Conservation (phyloP, 169 alveolate genomes). For the Perkinsus chesapeaki region DNA sequence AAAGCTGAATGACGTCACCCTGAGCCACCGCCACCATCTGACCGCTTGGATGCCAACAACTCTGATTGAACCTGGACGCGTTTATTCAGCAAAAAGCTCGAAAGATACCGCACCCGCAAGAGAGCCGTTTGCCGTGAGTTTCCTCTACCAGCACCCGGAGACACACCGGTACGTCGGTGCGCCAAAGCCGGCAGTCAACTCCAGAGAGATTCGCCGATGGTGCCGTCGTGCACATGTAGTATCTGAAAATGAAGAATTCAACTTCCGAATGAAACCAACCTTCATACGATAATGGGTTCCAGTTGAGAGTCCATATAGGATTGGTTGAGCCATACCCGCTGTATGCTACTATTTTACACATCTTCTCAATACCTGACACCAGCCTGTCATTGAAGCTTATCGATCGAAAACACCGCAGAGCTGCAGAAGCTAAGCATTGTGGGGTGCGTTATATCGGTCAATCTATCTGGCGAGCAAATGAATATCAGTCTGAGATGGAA, state of each 20-base stretch:
- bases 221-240: neutral
- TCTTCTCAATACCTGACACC: neutral
- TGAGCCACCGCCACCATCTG: neutral
- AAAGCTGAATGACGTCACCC: neutral
- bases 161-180: neutral
- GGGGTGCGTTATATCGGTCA: no score
- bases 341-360: neutral
- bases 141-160: neutral
- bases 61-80: neutral
- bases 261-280: neutral
- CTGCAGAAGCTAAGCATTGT: no score
- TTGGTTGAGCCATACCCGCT: neutral
- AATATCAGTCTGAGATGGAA: no score
- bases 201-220: neutral
- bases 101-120: neutral
- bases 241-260: neutral
- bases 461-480: no score
- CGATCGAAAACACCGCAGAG: no score
- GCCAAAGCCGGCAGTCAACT: neutral
- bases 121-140: neutral
- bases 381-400: neutral
- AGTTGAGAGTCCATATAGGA: neutral
- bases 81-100: neutral
- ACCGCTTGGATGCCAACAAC: neutral
- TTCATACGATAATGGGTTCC: neutral